A percentile compares a stretch with the other conserved stretches of the same genome.
Conservation (phyloP, 768 basidiomycete species). For the Boletus subcaerulescens region DNA sequence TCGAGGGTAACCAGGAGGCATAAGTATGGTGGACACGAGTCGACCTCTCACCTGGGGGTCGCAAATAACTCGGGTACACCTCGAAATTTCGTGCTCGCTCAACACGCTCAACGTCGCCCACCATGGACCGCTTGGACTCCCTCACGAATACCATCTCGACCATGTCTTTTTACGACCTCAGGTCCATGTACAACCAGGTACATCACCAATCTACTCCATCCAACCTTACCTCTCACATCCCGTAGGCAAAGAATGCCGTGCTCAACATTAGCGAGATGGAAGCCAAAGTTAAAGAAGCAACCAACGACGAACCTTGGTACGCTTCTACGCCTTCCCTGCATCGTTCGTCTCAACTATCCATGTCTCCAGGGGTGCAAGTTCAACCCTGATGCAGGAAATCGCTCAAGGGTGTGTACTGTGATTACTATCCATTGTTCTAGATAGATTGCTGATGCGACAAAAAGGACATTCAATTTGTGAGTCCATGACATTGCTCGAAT, state of each 20-base stretch:
- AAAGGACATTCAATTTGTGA: conserved; percentile 96
- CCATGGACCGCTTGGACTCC: conserved; percentile 79
- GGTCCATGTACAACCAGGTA: conserved; percentile 92
- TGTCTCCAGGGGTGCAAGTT: conserved; percentile 87
- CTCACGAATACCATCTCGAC: conserved; percentile 75
- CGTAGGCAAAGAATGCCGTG: conserved; percentile 91
- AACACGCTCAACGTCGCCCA: conserved; percentile 19
- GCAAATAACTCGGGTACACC: not conserved
- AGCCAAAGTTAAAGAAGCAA: conserved; percentile 93
- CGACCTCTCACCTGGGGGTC: conserved; percentile 30
- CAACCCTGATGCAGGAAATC: conserved; percentile 97
- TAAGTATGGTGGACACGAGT: not conserved
- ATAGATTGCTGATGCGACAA: conserved; percentile 13
- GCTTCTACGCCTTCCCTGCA: conserved; percentile 20
- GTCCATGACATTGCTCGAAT: conserved; percentile 25
- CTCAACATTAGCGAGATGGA: conserved; percentile 97
- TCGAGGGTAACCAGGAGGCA: not conserved
- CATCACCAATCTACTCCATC: conserved; percentile 3
- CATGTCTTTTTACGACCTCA: conserved; percentile 90
- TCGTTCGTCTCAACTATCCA: not conserved
- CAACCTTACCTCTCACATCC: conserved; percentile 2
- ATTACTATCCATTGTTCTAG: not conserved
- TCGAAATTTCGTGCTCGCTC: not conserved
- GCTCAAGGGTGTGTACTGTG: conserved; percentile 77
- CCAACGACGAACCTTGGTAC: conserved; percentile 97